Conservation (phyloP, 208 protist species). For the Trichomonas vaginalis region DNA sequence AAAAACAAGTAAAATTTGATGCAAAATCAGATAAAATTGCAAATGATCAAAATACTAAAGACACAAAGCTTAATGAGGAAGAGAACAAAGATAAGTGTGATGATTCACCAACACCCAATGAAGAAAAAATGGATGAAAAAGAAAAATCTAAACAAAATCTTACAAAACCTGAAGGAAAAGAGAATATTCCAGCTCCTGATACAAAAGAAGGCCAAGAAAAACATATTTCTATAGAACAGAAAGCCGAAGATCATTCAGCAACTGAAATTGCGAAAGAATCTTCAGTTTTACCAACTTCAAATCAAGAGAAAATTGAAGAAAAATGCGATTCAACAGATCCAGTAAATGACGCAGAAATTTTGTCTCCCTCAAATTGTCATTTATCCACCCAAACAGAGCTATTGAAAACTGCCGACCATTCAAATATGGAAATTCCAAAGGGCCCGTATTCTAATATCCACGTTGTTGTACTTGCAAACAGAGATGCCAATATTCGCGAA, state of each 20-base stretch:
- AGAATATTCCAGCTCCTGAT: background rate
- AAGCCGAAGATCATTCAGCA: background rate
- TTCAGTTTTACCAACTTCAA: background rate
- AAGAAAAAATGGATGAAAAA: too few species aligned
- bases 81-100: too few species aligned
- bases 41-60: too few species aligned
- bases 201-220: background rate
- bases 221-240: background rate
- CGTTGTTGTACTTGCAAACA: background rate
- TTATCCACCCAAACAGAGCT: background rate
- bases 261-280: background rate
- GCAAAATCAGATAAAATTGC: too few species aligned
- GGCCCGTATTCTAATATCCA: background rate
- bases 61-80: too few species aligned
- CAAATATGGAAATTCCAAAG: background rate
- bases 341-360: background rate
- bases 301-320: background rate
- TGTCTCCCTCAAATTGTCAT: background rate
- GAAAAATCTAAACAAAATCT: background rate
- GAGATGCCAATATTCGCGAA: background rate
- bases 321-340: background rate
- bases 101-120: too few species aligned
- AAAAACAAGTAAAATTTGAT: too few species aligned
- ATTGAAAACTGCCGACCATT: background rate
- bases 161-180: too few species aligned